phyloP scores from a whole-genome alignment of 1,284 basidiomycete species.

The Ceratobasidium sp. region DNA sequence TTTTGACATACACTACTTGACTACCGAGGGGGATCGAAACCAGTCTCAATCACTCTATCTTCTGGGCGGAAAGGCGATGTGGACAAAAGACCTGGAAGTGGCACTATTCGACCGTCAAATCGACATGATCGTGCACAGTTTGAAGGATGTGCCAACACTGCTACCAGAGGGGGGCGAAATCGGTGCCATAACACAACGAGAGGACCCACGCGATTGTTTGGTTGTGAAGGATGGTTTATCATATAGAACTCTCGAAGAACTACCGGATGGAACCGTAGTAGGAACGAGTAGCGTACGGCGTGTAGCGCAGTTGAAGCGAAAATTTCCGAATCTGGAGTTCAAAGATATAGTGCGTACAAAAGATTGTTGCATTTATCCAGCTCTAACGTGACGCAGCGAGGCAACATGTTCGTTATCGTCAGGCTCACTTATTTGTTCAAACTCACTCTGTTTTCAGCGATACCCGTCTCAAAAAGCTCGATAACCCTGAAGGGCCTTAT shows the following conservation, averaged over 20 bases:
- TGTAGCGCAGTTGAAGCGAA: conserved; percentile 89
- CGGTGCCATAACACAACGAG: conserved; percentile 87
- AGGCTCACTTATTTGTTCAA: background rate
- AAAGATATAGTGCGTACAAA: conserved; percentile 83
- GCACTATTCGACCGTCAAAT: conserved; percentile 78
- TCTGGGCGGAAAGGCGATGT: conserved; percentile 86
- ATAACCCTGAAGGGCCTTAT: conserved; percentile 85
- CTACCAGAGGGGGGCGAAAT: conserved; percentile 89
- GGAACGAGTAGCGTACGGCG: conserved; percentile 95
- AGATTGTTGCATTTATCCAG: conserved; percentile 3
- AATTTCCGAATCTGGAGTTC: conserved; percentile 85
- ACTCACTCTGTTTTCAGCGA: conserved; percentile 63
- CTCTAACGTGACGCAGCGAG: conserved; percentile 65
- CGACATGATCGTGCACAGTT: conserved; percentile 93
- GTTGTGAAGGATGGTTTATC: conserved; percentile 84
- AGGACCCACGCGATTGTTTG: conserved; percentile 90
- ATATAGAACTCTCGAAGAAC: conserved; percentile 83
- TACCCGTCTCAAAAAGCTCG: conserved; percentile 93
- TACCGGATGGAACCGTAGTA: conserved; percentile 90
- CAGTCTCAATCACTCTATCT: conserved; percentile 84
- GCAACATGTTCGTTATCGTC: conserved; percentile 75
- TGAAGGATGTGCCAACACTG: conserved; percentile 95
- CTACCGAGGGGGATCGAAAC: conserved; percentile 93
- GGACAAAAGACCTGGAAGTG: conserved; percentile 96
- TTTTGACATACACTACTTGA: conserved; percentile 87